Evolutionary conservation across 176 grass and related monocot genomes (phyloP).

Genomic region (Oryza officinalis): DNA sequence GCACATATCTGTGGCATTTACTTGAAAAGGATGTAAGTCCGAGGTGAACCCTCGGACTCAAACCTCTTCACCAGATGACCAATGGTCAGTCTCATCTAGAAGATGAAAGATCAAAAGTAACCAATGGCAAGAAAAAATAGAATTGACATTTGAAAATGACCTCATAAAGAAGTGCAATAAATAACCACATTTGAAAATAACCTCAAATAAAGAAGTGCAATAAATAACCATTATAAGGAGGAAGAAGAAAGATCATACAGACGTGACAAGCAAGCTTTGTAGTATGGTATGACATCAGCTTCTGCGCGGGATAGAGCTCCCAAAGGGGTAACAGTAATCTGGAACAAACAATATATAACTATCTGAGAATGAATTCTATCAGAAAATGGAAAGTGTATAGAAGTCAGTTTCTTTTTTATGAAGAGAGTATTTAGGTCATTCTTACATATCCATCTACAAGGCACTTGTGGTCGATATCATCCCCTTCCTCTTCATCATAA

Average conservation of each 20-base stretch:
- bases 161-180: background rate
- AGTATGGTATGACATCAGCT: slow-evolving; percentile 62
- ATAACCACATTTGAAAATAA: background rate
- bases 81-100: background rate
- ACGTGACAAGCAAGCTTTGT: slow-evolving; percentile 58
- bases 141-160: background rate
- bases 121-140: background rate
- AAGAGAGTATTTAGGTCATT: slow-evolving; percentile 14
- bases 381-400: slow-evolving; percentile 24
- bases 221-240: slow-evolving; percentile 8
- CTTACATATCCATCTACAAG: slow-evolving; percentile 91
- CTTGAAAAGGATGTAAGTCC: background rate
- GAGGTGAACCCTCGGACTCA: background rate
- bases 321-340: slow-evolving; percentile 92
- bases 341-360: slow-evolving; percentile 43
- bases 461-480: slow-evolving; percentile 64
- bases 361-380: background rate
- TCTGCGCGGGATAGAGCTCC: slow-evolving; percentile 60
- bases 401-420: slow-evolving; percentile 33
- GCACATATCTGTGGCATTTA: no score
- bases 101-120: slow-evolving; percentile 1
- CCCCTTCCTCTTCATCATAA: slow-evolving; percentile 54
- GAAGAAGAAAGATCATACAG: slow-evolving; percentile 30
- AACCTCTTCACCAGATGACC: background rate
- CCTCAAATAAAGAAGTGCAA: background rate